Conservation (phyloP, 1,284 basidiomycete species). For the Lignosus rhinocerotis region DNA sequence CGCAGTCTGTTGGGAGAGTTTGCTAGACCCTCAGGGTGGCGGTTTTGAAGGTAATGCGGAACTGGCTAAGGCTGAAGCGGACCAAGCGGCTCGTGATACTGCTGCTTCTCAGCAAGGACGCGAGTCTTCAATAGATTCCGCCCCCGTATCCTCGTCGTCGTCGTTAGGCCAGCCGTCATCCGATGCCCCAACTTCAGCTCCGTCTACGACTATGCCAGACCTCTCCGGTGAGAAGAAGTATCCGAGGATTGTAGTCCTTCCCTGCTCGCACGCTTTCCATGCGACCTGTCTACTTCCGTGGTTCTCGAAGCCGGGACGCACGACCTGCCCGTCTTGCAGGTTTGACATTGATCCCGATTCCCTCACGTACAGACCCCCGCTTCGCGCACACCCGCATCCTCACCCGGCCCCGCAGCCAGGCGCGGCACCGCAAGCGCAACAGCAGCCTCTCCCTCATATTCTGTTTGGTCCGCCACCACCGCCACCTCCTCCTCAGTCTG, state of each 20-base stretch:
- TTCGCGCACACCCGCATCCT: conserved; percentile 10
- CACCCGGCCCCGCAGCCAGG: conserved; percentile 7
- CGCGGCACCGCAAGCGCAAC: conserved; percentile 4
- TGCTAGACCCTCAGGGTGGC: conserved; percentile 54
- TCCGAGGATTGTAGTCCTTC: conserved; percentile 59
- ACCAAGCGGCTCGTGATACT: conserved; percentile 16
- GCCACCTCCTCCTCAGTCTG: neutral
- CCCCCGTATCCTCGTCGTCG: conserved; percentile 1
- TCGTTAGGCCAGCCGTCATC: conserved; percentile 14
- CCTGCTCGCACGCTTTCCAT: conserved; percentile 80
- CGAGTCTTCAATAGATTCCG: conserved; percentile 17
- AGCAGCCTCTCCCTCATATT: neutral
- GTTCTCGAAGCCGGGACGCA: conserved; percentile 74
- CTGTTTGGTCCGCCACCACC: conserved; percentile 9
- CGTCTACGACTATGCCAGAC: conserved; percentile 20
- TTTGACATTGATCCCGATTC: conserved; percentile 80
- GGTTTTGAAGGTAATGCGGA: conserved; percentile 34
- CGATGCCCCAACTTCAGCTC: conserved; percentile 9
- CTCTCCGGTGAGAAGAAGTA: conserved; percentile 28
- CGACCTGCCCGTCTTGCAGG: conserved; percentile 78
- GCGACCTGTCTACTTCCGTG: conserved; percentile 73
- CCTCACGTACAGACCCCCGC: conserved; percentile 46
- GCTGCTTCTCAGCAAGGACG: conserved; percentile 18
- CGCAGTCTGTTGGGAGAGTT: conserved; percentile 73
- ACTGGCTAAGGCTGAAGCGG: conserved; percentile 26